Percentiles rank a stretch among this genome's conserved stretches.
phyloP scores from a whole-genome alignment of 768 basidiomycete species.

The Psilocybe subaeruginosa region DNA sequence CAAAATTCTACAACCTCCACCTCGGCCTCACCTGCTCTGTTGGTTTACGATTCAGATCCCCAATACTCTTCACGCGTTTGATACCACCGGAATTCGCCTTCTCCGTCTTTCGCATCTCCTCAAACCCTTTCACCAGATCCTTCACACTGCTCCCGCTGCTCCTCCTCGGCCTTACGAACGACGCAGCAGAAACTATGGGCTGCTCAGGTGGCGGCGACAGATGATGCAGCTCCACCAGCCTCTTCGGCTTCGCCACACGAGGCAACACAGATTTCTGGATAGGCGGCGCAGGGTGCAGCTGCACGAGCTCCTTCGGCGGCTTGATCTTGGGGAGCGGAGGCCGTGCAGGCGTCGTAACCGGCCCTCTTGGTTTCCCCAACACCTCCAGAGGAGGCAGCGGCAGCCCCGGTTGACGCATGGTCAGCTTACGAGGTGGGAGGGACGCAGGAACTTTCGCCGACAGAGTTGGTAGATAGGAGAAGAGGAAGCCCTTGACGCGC shows the following conservation, averaged over 20 bases:
- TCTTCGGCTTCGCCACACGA: constrained; percentile 37
- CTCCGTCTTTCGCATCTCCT: constrained; percentile 39
- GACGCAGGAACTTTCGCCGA: constrained; percentile 36
- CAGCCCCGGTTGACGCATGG: constrained; percentile 40
- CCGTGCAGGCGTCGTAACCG: constrained; percentile 61
- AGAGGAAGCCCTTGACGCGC: constrained; percentile 58
- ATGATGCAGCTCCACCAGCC: constrained; percentile 59
- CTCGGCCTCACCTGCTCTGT: constrained; percentile 10
- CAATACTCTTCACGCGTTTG: constrained; percentile 38
- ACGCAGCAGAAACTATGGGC: constrained; percentile 11
- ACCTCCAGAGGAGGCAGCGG: constrained; percentile 60
- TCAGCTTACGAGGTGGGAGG: constrained; percentile 21
- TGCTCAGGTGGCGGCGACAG: constrained; percentile 35
- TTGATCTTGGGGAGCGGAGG: constrained; percentile 45
- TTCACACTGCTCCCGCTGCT: constrained; percentile 74
- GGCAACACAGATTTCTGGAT: constrained; percentile 48
- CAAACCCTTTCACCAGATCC: constrained; percentile 69
- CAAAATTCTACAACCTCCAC: constrained; percentile 12
- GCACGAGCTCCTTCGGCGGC: constrained; percentile 68
- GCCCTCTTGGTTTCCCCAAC: constrained; percentile 51
- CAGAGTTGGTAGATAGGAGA: constrained; percentile 61
- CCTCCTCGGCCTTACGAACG: constrained; percentile 43
- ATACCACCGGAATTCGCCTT: constrained; percentile 25
- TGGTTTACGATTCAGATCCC: constrained; percentile 29
- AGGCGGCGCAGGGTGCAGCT: constrained; percentile 57